Base-by-base conservation (phyloP, 495 filamentous ascomycete genomes). In the Aspergillus funiculosus region DNA sequence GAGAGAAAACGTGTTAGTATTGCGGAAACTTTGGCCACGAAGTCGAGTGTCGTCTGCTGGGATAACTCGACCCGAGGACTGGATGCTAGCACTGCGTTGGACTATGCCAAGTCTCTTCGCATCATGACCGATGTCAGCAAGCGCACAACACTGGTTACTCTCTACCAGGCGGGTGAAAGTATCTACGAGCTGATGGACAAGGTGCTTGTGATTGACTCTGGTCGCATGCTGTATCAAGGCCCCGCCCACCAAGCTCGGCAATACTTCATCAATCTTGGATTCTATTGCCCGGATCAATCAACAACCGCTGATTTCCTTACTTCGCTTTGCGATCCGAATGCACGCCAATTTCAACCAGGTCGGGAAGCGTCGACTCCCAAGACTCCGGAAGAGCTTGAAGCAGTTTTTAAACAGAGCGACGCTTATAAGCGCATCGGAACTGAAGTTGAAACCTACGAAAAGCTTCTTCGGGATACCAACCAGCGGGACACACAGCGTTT, bases 151-250 rank as follows among this genome's bases (percentile, higher is more conserved):
- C 72, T 94, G 24, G 87, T 88, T 15, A 91, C 87, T 1, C 68
- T 92, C 1, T 92, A 92, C 64, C 87, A 92, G 57, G 86, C 86
- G 1, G 84, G 87, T 39, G 81, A 92, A 59, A 83, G 79, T 25
- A 89, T 90, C 51, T 91, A 88, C 58, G 76, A 90, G 53, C 68
- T 86, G 3, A 86, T 91, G 81, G 83, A 87, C 58, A 86, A 86
- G 57, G 82, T 87, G 0, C 51, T 83, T 41, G 74, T 87, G 19
- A 81, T 87, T 39, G 79, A 84, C 47, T 61, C 75, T 15, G 83
- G 83, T 3, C 73, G 77, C 14, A 78, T 80, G 69, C 71, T 87
- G 25, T 87, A 76, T 61, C 71, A 79, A 53, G 79, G 83, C 5
- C 79, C 78, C 17, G 74, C 78, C 7, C 69, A 73, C 28, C 69